Evolutionary conservation across 2,329 filamentous ascomycete genomes (phyloP).

Genomic region (Pestalotiopsis sp.): DNA sequence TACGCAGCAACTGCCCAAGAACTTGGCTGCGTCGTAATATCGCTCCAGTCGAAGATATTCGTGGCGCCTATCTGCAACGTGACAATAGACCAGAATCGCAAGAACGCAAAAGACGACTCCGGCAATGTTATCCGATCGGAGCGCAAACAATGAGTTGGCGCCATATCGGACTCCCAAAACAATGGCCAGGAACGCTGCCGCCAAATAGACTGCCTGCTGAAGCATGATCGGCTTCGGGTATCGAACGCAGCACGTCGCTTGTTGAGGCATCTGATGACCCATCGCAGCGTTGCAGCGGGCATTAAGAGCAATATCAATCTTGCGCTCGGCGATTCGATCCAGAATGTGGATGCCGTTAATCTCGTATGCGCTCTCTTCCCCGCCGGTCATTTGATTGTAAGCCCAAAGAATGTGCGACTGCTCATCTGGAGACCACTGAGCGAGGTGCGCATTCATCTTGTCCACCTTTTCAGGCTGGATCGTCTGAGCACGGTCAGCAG

Average conservation of each 20-base stretch:
- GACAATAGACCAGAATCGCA: constrained; percentile 44
- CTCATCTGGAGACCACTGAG: constrained; percentile 40
- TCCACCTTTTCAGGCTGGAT: constrained; percentile 51
- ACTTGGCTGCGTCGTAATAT: constrained; percentile 36
- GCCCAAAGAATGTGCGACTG: constrained; percentile 50
- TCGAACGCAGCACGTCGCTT: constrained; percentile 54
- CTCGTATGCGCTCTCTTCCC: constrained; percentile 39
- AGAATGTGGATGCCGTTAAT: constrained; percentile 52
- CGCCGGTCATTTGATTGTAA: constrained; percentile 50
- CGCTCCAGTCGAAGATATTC: constrained; percentile 55
- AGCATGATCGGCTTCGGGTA: constrained; percentile 40
- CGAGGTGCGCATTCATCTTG: constrained; percentile 55
- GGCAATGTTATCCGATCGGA: constrained; percentile 9
- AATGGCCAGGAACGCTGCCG: constrained; percentile 29
- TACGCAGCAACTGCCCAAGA: constrained; percentile 27
- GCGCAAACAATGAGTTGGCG: not conserved
- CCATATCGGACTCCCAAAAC: constrained; percentile 14
- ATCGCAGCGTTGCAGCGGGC: constrained; percentile 54
- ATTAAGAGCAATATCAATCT: constrained; percentile 57
- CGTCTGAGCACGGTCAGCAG: constrained; percentile 39
- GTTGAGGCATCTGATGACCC: constrained; percentile 42
- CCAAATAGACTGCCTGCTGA: constrained; percentile 36
- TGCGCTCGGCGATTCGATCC: constrained; percentile 44
- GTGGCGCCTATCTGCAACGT: constrained; percentile 55
- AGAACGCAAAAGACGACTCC: constrained; percentile 23